Evolutionary conservation across 2,329 filamentous ascomycete species (phyloP).

Genomic region (Periconia sp.): DNA sequence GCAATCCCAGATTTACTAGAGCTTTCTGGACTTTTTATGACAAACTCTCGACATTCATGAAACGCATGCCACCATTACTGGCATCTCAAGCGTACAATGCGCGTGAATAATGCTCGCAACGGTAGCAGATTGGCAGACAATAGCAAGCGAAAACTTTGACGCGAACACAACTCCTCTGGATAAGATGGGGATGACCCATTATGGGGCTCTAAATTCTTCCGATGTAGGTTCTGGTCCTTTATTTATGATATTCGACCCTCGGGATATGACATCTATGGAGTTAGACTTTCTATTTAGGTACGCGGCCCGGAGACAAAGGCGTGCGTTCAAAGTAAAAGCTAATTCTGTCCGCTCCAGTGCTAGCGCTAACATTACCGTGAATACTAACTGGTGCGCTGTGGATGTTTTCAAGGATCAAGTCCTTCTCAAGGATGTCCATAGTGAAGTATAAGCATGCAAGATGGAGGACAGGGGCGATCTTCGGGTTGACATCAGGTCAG

Average conservation of each 20-base stretch:
- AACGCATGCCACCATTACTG: slow-evolving; percentile 4
- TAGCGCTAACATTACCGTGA: slow-evolving; percentile 7
- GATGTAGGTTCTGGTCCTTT: slow-evolving; percentile 8
- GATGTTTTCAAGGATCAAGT: slow-evolving; percentile 26
- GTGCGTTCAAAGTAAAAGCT: background rate
- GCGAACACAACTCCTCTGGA: slow-evolving; percentile 9
- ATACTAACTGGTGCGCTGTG: slow-evolving; percentile 26
- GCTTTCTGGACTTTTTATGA: slow-evolving; percentile 11
- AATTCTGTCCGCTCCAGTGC: slow-evolving; percentile 2
- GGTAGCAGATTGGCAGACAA: slow-evolving; percentile 10
- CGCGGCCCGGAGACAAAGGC: background rate
- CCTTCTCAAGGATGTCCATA: slow-evolving; percentile 15
- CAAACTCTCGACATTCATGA: slow-evolving; percentile 11
- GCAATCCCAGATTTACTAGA: slow-evolving; percentile 10
- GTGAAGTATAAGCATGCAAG: slow-evolving; percentile 9
- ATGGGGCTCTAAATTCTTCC: slow-evolving; percentile 15
- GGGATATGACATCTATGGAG: slow-evolving; percentile 12
- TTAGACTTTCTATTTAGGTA: slow-evolving; percentile 12
- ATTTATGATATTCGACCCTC: slow-evolving; percentile 8
- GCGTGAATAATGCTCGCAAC: slow-evolving; percentile 5
- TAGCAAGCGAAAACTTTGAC: slow-evolving; percentile 21
- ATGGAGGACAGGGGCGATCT: slow-evolving; percentile 11
- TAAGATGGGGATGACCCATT: slow-evolving; percentile 17
- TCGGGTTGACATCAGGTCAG: slow-evolving; percentile 16
- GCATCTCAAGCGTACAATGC: slow-evolving; percentile 5